These are phyloP conservation scores for Ganoderma multipileum DNA, from an alignment of 1,284 basidiomycete genomes.

Conservation along the genomic window DNA sequence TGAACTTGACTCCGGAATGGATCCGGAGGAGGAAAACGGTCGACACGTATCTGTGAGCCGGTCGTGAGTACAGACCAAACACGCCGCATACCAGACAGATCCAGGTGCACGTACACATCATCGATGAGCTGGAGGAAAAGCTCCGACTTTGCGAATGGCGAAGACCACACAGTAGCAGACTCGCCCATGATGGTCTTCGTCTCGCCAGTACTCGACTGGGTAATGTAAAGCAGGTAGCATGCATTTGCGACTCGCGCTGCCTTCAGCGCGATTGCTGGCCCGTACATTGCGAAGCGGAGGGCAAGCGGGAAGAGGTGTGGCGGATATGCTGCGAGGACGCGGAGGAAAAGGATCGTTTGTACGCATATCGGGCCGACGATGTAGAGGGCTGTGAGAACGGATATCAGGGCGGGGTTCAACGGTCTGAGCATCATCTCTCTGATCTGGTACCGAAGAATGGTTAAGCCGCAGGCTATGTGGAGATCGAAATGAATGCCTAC, in stretches of 20 bases:
- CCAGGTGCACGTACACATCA: neutral
- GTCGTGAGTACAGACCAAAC: neutral
- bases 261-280: neutral
- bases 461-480: neutral
- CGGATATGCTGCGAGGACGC: slow-evolving; percentile 35
- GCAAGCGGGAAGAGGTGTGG: slow-evolving; percentile 5
- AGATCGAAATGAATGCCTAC: neutral
- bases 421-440: neutral
- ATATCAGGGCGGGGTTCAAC: neutral
- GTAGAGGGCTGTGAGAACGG: neutral
- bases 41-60: neutral
- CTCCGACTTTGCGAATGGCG: neutral
- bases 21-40: neutral
- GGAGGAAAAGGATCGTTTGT: slow-evolving; percentile 35
- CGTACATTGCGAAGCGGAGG: slow-evolving; percentile 11
- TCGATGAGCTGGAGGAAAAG: neutral
- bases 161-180: neutral
- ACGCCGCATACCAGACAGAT: neutral
- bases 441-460: neutral
- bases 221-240: neutral
- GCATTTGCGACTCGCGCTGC: neutral
- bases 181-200: neutral
- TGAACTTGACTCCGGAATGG: neutral
- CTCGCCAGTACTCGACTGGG: neutral
- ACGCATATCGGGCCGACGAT: slow-evolving; percentile 29